Percentiles rank a stretch among this genome's conserved stretches.
These are phyloP conservation scores for Mycena crocata DNA, from an alignment of 768 basidiomycete species.

Conservation along the genomic window DNA sequence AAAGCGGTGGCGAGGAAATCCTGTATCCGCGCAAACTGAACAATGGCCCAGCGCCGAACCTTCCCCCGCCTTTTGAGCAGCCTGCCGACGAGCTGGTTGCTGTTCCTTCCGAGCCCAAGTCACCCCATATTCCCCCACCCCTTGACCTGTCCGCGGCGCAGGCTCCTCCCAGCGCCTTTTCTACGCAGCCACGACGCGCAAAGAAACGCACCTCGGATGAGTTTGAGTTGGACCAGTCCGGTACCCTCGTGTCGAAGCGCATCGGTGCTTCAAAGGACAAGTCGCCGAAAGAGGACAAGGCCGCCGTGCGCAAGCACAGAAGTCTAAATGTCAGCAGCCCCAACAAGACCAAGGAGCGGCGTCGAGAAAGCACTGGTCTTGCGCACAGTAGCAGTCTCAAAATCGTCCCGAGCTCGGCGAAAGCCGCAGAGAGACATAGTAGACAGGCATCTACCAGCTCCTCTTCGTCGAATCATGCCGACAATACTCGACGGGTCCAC, in stretches of 20 bases:
- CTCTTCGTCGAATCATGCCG: constrained; percentile 69
- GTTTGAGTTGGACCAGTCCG: constrained; percentile 82
- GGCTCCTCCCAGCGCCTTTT: constrained; percentile 74
- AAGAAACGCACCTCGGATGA: constrained; percentile 86
- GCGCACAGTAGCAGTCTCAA: constrained; percentile 55
- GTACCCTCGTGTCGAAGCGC: constrained; percentile 67
- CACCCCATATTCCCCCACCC: constrained; percentile 40
- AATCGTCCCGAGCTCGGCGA: constrained; percentile 41
- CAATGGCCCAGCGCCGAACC: constrained; percentile 42
- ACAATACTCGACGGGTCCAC: constrained; percentile 70
- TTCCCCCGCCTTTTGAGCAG: constrained; percentile 44
- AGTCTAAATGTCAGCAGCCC: constrained; percentile 71
- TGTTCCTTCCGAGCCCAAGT: constrained; percentile 39
- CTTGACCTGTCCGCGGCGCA: constrained; percentile 45
- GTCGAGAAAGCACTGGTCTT: constrained; percentile 63
- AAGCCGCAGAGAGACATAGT: constrained; percentile 60
- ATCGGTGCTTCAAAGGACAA: constrained; percentile 53
- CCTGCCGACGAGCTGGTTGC: constrained; percentile 42
- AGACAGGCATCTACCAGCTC: constrained; percentile 79
- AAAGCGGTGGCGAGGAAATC: constrained; percentile 92
- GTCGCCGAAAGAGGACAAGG: constrained; percentile 61
- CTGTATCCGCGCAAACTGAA: constrained; percentile 78
- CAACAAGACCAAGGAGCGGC: constrained; percentile 67
- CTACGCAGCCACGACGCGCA: constrained; percentile 62
- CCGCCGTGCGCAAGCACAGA: constrained; percentile 71